phyloP scores from a whole-genome alignment of 2,329 filamentous ascomycete genomes.

The Kalmusia sp. region DNA sequence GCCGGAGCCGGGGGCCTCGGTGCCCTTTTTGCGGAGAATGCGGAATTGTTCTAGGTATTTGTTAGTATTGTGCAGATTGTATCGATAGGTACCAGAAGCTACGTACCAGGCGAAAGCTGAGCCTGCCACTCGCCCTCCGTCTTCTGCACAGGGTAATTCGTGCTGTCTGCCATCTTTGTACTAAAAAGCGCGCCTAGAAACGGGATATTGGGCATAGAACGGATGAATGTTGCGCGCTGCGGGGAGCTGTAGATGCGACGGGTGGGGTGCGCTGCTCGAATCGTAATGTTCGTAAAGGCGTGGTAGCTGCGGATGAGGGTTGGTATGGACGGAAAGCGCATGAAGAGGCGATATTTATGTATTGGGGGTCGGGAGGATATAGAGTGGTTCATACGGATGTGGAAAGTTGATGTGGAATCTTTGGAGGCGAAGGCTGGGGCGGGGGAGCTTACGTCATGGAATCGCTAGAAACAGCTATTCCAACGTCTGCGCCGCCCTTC shows the following conservation, averaged over 20 bases:
- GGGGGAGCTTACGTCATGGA: conserved; percentile 38
- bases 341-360: conserved; percentile 34
- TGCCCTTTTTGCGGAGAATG: conserved; percentile 89
- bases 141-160: conserved; percentile 82
- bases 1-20: conserved; percentile 80
- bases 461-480: conserved; percentile 8
- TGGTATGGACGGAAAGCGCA: conserved; percentile 59
- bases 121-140: conserved; percentile 87
- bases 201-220: conserved; percentile 77
- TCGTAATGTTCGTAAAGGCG: conserved; percentile 54
- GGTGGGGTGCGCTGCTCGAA: conserved; percentile 42
- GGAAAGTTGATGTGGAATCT: conserved; percentile 29
- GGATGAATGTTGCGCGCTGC: conserved; percentile 34
- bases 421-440: conserved; percentile 32
- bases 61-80: conserved; percentile 7
- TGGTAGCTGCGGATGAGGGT: conserved; percentile 57
- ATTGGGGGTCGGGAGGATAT: background rate
- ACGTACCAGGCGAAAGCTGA: conserved; percentile 73
- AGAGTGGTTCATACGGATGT: background rate
- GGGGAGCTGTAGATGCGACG: conserved; percentile 36
- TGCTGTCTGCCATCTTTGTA: conserved; percentile 57
- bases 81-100: background rate
- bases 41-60: conserved; percentile 83
- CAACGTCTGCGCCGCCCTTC: too few relatives aligned
- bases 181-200: conserved; percentile 80